Percentiles rank a stretch among this genome's conserved stretches.
Conservation (phyloP, 2,329 filamentous ascomycete genomes). For the Alternaria incomplexa region DNA sequence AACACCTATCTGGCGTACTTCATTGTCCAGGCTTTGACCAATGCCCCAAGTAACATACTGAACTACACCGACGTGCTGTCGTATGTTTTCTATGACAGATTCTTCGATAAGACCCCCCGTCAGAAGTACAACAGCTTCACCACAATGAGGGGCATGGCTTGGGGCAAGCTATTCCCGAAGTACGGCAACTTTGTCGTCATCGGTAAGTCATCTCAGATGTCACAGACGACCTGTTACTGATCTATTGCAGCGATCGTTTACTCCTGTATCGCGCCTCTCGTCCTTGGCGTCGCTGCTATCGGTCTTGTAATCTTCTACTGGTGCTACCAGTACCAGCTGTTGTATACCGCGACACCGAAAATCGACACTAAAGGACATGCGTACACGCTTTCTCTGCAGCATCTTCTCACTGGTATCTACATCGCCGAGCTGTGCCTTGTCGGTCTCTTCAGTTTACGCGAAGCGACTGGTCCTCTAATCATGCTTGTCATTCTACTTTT, state of each 20-base stretch:
- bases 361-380: slow-evolving; percentile 88
- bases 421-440: slow-evolving; percentile 82
- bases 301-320: slow-evolving; percentile 84
- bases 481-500: slow-evolving; percentile 42
- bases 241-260: slow-evolving; percentile 73
- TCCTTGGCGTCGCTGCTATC: slow-evolving; percentile 80
- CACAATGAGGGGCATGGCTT: slow-evolving; percentile 42
- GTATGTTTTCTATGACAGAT: slow-evolving; percentile 74
- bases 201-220: slow-evolving; percentile 29
- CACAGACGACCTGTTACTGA: slow-evolving; percentile 13
- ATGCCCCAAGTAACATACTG: slow-evolving; percentile 75
- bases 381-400: slow-evolving; percentile 86
- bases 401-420: slow-evolving; percentile 84
- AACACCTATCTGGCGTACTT: slow-evolving; percentile 98
- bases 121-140: slow-evolving; percentile 48
- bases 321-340: slow-evolving; percentile 87
- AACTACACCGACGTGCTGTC: slow-evolving; percentile 77
- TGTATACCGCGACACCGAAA: slow-evolving; percentile 81
- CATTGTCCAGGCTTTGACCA: slow-evolving; percentile 84
- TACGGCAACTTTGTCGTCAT: slow-evolving; percentile 51
- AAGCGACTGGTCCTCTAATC: slow-evolving; percentile 42
- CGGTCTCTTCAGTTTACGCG: slow-evolving; percentile 70
- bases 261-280: slow-evolving; percentile 82
- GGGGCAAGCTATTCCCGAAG: slow-evolving; percentile 51
- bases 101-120: slow-evolving; percentile 75